phyloP scores from a whole-genome alignment of 2,329 filamentous ascomycete genomes.

The Decorospora gaudefroyi region DNA sequence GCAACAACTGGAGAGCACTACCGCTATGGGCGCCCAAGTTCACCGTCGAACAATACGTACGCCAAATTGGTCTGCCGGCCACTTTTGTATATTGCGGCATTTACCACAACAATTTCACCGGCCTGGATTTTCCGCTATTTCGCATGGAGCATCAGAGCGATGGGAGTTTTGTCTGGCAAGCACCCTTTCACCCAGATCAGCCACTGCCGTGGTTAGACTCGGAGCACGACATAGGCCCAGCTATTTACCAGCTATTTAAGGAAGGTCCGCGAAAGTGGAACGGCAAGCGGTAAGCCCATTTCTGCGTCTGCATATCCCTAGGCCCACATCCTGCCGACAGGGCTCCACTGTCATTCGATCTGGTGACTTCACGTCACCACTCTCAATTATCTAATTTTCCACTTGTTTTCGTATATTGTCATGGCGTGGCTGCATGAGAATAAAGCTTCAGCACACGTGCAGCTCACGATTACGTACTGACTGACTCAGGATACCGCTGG shows the following conservation, averaged over 20 bases:
- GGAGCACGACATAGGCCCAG: constrained; percentile 92
- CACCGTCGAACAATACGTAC: constrained; percentile 87
- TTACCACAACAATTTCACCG: constrained; percentile 99
- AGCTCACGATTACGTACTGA: constrained; percentile 32
- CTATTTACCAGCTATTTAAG: constrained; percentile 92
- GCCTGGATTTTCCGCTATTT: constrained; percentile 87
- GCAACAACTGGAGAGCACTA: constrained; percentile 75
- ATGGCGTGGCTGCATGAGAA: constrained; percentile 11
- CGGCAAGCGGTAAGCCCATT: constrained; percentile 63
- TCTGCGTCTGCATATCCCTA: constrained; percentile 24
- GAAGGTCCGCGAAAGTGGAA: constrained; percentile 87
- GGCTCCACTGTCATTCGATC: constrained; percentile 33
- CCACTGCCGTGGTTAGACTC: constrained; percentile 94
- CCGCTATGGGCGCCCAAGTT: constrained; percentile 94
- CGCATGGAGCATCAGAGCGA: constrained; percentile 88
- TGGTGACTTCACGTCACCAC: constrained; percentile 21
- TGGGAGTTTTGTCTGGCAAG: constrained; percentile 88
- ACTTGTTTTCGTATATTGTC: constrained; percentile 13
- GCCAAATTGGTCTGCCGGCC: constrained; percentile 77
- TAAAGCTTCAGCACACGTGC: constrained; percentile 21
- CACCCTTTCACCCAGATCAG: constrained; percentile 87
- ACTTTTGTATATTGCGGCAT: constrained; percentile 97
- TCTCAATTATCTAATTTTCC: constrained; percentile 16
- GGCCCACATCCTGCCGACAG: constrained; percentile 24
- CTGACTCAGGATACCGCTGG: constrained; percentile 72